Evolutionary conservation across 2,329 filamentous ascomycete species (phyloP), one percentile per base, ranked within the genome.

Genomic region (Diplodia sapinea): DNA sequence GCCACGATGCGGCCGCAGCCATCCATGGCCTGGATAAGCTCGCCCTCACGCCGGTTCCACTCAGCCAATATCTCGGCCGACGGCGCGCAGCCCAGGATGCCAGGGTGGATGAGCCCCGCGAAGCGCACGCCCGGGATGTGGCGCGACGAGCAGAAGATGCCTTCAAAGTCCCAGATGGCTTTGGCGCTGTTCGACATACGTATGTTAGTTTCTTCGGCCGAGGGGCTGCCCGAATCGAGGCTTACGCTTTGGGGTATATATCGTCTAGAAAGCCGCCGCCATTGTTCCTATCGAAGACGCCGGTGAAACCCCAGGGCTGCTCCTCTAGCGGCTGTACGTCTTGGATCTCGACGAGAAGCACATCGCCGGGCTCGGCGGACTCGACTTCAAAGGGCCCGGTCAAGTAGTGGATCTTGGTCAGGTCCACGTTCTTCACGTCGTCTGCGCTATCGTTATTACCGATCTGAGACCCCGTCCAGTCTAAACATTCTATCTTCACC

Each of bases 401-500:
- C 5, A 97, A 86, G 77, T 96, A 97, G 79, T 97, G 94, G 56
- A 96, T 86, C 68, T 87, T 86, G 26, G 91, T 96, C 3, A 97
- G 83, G 75, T 97, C 93, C 63, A 96, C 90, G 71, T 95, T 89
- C 69, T 88, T 88, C 68, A 97, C 82, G 75, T 97, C 94, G 74
- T 97, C 91, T n/a, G 94, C 94, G 38, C 86, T 91, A 78, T 97
- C 93, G 71, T 94, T 90, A 79, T 97, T 96, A 66, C 87, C 85
- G 74, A 97, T 96, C 74, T 97, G 93, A 1, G 93, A 93, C 26
- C 75, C 76, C 0, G 79, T 82, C 75, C 92, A 96, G 80, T 96
- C 92, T 8, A 95, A 83, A 74, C 94, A 97, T 83, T 97, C 92
- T 71, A 97, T 96, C 80, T 96, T 96, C 71, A 97, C 93, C 0